phyloP scores from a whole-genome alignment of 192 early-diverging fungal genomes.

The Glomus cerebriforme region DNA sequence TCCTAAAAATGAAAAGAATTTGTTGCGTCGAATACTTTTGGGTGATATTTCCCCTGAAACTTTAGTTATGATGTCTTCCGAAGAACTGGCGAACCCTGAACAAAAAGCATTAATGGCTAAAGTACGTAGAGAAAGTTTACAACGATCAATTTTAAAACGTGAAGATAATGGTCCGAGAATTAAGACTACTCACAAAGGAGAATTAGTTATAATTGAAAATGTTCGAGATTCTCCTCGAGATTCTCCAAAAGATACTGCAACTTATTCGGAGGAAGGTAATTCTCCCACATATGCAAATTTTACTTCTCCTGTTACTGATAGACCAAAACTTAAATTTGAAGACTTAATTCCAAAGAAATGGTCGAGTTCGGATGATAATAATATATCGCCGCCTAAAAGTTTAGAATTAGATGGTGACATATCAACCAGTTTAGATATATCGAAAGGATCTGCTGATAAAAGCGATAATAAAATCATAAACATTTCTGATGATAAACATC shows the following conservation, averaged over 20 bases:
- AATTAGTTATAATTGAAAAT: conserved; percentile 48
- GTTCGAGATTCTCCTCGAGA: conserved; percentile 11
- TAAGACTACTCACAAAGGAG: conserved; percentile 65
- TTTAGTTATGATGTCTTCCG: conserved; percentile 78
- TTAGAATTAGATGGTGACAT: not conserved
- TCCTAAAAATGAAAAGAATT: conserved; percentile 70
- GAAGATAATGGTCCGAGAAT: conserved; percentile 55
- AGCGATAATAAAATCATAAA: not conserved
- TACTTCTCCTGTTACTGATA: not conserved
- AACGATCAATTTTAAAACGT: conserved; percentile 56
- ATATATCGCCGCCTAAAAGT: not conserved
- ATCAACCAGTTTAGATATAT: not conserved
- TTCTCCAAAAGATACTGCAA: not conserved
- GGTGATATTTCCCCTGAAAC: conserved; percentile 63
- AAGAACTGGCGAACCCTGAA: conserved; percentile 88
- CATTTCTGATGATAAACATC: not conserved
- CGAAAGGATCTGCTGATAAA: not conserved
- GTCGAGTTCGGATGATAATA: not conserved
- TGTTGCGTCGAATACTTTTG: conserved; percentile 63
- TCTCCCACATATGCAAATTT: conserved; percentile 23
- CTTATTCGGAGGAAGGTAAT: not conserved
- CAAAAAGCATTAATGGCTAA: conserved; percentile 60
- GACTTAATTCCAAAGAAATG: not conserved
- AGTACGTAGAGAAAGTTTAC: conserved; percentile 55
- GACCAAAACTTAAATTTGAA: conserved; percentile 17